phyloP scores from a whole-genome alignment of 805 yeast genomes.

The Suhomyces xylopsoci region DNA sequence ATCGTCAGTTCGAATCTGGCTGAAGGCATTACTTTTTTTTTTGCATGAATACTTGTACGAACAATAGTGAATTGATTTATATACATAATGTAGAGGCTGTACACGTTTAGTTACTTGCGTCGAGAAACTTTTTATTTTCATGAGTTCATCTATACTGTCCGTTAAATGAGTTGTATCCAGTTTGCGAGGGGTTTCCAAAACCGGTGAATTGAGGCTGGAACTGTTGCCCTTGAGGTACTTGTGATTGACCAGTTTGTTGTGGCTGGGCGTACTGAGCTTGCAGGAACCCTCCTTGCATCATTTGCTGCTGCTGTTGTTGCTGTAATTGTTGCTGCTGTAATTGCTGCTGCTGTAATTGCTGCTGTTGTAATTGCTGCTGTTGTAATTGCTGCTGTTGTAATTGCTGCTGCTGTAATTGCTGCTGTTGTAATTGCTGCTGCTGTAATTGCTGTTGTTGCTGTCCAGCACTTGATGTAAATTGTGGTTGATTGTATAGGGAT shows the following conservation, averaged over 20 bases:
- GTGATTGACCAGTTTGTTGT: conserved; percentile 6
- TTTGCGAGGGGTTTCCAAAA: conserved; percentile 8
- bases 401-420: not conserved
- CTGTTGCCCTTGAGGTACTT: conserved; percentile 7
- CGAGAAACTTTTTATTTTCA: not conserved
- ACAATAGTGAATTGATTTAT: too few species aligned
- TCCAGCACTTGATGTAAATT: conserved; percentile 25
- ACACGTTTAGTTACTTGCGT: not conserved
- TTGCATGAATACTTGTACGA: too few species aligned
- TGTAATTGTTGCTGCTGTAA: not conserved
- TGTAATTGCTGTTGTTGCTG: conserved; percentile 10
- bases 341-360: not conserved
- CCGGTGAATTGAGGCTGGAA: conserved; percentile 14
- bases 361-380: not conserved
- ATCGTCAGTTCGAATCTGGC: conserved; percentile 20
- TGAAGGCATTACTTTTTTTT: conserved; percentile 14
- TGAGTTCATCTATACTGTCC: not conserved
- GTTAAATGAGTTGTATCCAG: not conserved
- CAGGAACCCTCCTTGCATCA: conserved; percentile 4
- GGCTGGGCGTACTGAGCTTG: not conserved
- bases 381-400: conserved; percentile 5
- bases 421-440: not conserved
- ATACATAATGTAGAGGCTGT: not conserved
- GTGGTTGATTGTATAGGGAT: conserved; percentile 43
- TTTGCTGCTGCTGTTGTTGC: not conserved